A percentile compares a stretch with the other conserved stretches of the same genome.
Evolutionary conservation across 2,329 filamentous ascomycete species (phyloP).

Genomic region (Tolypocladium endophyticum): DNA sequence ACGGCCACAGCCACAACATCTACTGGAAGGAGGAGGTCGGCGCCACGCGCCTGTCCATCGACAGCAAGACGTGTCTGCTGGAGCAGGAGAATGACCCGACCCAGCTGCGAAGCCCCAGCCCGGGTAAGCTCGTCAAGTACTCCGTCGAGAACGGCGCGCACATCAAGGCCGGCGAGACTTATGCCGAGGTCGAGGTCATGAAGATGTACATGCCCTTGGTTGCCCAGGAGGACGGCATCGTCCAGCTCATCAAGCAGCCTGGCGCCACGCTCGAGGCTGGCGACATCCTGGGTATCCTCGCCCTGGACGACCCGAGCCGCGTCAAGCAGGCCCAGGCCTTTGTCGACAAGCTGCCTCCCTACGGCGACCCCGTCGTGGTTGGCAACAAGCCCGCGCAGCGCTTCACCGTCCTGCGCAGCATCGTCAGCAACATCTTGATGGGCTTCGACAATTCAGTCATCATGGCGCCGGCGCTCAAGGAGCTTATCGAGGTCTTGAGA

Average conservation of each 20-base stretch:
- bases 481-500: conserved; percentile 81
- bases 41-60: conserved; percentile 88
- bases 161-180: conserved; percentile 82
- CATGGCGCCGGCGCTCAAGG: conserved; percentile 78
- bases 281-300: conserved; percentile 95
- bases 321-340: conserved; percentile 96
- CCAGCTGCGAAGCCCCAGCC: conserved; percentile 86
- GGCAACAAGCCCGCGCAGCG: conserved; percentile 87
- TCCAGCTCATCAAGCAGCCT: conserved; percentile 98
- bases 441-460: conserved; percentile 97
- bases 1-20: conserved; percentile 90
- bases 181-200: conserved; percentile 98
- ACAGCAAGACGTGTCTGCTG: conserved; percentile 94
- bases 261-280: conserved; percentile 95
- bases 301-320: conserved; percentile 87
- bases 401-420: conserved; percentile 66
- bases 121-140: conserved; percentile 97
- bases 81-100: conserved; percentile 99
- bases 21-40: conserved; percentile 99
- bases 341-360: conserved; percentile 76
- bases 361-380: conserved; percentile 76
- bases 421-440: conserved; percentile 76
- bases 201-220: conserved; percentile 99
- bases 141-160: conserved; percentile 92
- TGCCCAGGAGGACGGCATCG: conserved; percentile 87